Conservation (phyloP, 352 stramenopile genomes). For the Phytophthora europaea region DNA sequence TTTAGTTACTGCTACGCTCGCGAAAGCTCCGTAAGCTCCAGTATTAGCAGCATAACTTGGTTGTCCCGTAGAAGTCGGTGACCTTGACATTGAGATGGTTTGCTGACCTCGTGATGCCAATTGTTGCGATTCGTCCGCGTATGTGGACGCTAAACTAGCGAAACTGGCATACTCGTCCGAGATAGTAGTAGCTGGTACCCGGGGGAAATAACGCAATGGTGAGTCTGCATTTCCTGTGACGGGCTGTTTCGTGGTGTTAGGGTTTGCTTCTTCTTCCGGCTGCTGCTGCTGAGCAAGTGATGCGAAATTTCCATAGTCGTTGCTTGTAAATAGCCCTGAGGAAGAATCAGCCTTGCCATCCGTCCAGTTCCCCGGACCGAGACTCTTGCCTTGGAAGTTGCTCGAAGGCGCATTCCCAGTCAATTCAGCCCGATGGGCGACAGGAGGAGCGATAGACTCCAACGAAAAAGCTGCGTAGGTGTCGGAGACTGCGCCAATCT, state of each 20-base stretch:
- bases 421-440: constrained; percentile 23
- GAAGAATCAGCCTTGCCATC: not conserved
- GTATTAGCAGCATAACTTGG: constrained; percentile 16
- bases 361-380: not conserved
- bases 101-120: constrained; percentile 24
- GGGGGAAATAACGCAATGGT: not conserved
- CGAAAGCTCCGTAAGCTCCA: constrained; percentile 43
- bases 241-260: not conserved
- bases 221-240: not conserved
- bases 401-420: not conserved
- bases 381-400: constrained; percentile 10
- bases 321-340: constrained; percentile 12
- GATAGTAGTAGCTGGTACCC: not conserved
- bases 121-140: constrained; percentile 35
- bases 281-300: constrained; percentile 36
- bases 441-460: constrained; percentile 44
- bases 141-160: constrained; percentile 30
- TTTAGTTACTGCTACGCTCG: constrained; percentile 35
- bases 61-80: constrained; percentile 15
- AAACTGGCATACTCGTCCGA: constrained; percentile 41
- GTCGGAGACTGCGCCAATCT: constrained; percentile 21
- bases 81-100: constrained; percentile 27
- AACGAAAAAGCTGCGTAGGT: constrained; percentile 63
- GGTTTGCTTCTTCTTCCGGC: constrained; percentile 23
- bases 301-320: constrained; percentile 62